Conservation (phyloP, 441 rosid genomes). For the Raphanus hybrid region DNA sequence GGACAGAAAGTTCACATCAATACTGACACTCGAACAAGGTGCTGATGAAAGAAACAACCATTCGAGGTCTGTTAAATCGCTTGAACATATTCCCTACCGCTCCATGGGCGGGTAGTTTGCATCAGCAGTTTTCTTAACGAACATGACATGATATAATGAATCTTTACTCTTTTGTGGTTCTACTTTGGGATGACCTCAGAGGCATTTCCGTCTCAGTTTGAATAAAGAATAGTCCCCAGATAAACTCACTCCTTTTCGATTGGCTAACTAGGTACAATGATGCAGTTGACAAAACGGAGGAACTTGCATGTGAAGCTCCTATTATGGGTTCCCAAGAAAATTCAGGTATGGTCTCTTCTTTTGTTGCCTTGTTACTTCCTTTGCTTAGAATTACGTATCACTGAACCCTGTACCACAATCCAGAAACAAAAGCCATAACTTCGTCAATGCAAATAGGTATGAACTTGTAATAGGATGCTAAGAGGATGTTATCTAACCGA, state of each 20-base stretch:
- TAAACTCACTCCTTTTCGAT: slow-evolving; percentile 22
- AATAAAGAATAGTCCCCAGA: background rate
- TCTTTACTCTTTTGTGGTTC: slow-evolving; percentile 4
- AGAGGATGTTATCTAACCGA: slow-evolving; percentile 14
- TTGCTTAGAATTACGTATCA: background rate
- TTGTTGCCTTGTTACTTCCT: slow-evolving; percentile 15
- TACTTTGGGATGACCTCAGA: slow-evolving; percentile 4
- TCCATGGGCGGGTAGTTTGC: slow-evolving; percentile 16
- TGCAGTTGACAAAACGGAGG: slow-evolving; percentile 41
- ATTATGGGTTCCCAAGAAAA: slow-evolving; percentile 47
- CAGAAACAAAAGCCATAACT: slow-evolving; percentile 21
- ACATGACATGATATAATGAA: slow-evolving; percentile 10
- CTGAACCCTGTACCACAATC: background rate
- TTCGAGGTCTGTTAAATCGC: slow-evolving; percentile 46
- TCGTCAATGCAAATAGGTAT: background rate
- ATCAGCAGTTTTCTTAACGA: background rate
- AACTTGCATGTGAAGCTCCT: slow-evolving; percentile 46
- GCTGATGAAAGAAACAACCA: slow-evolving; percentile 38
- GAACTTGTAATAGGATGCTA: background rate
- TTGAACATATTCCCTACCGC: background rate
- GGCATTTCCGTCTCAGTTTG: background rate
- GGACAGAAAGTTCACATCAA: slow-evolving; percentile 62
- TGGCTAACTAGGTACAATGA: slow-evolving; percentile 45
- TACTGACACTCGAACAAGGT: slow-evolving; percentile 50
- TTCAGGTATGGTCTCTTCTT: slow-evolving; percentile 50